Evolutionary conservation across 192 early-diverging fungal genomes (phyloP), one percentile per base, ranked within the genome.

Genomic region (Thoreauomyces humboldtii): DNA sequence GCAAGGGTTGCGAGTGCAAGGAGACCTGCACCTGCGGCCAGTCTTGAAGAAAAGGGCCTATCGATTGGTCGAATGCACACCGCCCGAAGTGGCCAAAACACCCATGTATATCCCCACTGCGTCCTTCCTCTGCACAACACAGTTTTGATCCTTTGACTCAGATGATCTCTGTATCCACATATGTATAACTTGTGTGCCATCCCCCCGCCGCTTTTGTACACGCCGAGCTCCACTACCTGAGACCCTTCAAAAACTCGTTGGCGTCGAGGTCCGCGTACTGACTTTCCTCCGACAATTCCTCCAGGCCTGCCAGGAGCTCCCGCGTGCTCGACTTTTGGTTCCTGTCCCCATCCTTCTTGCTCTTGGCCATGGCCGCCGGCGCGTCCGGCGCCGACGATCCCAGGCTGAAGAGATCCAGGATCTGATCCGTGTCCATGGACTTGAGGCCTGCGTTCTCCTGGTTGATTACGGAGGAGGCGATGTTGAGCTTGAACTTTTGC

Each of bases 401-500:
- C n/a, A 93, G 77, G 54, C 83, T 82, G 69, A 98, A 98, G 42
- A 98, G 72, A 71, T 98, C 96, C 51, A 98, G 73, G 41, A 98
- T 86, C 77, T 97, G 91, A 44, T 92, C 91, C 28, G 96, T 94
- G 69, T 93, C 94, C 96, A 98, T 98, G 25, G 87, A 91, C 57
- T 89, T 81, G 32, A 99, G 72, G 7, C 94, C 93, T 0, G 93
- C 77, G 65, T 99, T 99, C 77, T 99, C 94, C 71, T 93, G 90
- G 60, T 96, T 98, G 43, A 99, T 91, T 32, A 99, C 82, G 1
- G 93, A 85, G 48, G 91, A 93, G 1, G 97, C 94, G 75, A 99
- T 94, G 69, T 97, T 95, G 43, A 96, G 79, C 73, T 99, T 99
- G 82, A 99, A 99, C 59, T 92, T 92, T 81, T 99, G 97, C 52